A percentile compares a stretch with the other conserved stretches of the same genome.
phyloP scores from a whole-genome alignment of 306 rosid species.

The Malus orientalis region DNA sequence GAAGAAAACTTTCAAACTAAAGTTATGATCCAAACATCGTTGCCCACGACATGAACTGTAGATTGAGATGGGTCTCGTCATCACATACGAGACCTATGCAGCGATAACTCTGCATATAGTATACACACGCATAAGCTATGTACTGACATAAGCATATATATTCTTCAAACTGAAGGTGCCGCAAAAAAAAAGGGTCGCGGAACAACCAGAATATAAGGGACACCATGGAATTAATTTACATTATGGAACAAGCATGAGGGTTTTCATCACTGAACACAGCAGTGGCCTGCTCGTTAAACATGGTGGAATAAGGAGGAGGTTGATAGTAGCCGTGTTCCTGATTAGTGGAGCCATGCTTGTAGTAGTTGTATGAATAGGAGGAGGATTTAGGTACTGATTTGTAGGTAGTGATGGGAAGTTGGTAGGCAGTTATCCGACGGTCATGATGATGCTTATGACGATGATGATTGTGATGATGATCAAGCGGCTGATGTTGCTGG shows the following conservation, averaged over 20 bases:
- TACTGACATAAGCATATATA: too few relatives aligned
- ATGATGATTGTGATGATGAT: background rate
- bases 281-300: slow-evolving; percentile 27
- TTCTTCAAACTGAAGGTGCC: background rate
- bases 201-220: background rate
- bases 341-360: slow-evolving; percentile 26
- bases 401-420: background rate
- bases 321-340: slow-evolving; percentile 33
- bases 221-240: slow-evolving; percentile 23
- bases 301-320: slow-evolving; percentile 33
- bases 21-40: background rate
- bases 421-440: background rate
- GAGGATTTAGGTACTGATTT: slow-evolving; percentile 10
- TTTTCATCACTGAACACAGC: slow-evolving; percentile 65
- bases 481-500: slow-evolving; percentile 3
- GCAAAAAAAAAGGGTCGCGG: background rate
- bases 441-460: background rate
- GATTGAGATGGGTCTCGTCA: too few relatives aligned
- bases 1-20: background rate
- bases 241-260: slow-evolving; percentile 62
- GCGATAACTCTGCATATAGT: too few relatives aligned
- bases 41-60: background rate
- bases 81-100: too few relatives aligned
- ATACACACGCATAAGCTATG: too few relatives aligned
- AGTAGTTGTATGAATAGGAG: slow-evolving; percentile 35